Conservation (phyloP, 208 protist genomes). For the Leishmania martiniquensis region DNA sequence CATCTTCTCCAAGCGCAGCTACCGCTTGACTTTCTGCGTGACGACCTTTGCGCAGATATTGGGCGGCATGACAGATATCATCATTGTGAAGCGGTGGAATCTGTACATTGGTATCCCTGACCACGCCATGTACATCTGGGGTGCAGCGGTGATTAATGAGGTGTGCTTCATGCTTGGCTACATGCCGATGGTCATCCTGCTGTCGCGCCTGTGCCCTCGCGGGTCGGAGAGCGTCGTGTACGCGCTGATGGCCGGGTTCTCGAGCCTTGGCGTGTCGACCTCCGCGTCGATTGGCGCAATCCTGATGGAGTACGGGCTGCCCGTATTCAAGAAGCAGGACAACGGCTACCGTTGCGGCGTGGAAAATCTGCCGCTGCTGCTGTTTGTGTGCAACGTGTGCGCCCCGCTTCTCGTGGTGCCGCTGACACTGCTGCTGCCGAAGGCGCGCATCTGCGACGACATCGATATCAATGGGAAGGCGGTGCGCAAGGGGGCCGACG, state of each 20-base stretch:
- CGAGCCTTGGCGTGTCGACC: constrained; percentile 54
- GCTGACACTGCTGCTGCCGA: constrained; percentile 48
- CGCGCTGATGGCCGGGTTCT: constrained; percentile 75
- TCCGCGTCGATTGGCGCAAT: constrained; percentile 43
- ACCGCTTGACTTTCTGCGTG: constrained; percentile 46
- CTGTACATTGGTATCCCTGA: constrained; percentile 50
- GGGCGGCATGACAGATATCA: constrained; percentile 56
- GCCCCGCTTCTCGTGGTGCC: constrained; percentile 55
- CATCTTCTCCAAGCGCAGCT: constrained; percentile 58
- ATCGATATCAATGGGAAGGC: constrained; percentile 47
- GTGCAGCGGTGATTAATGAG: constrained; percentile 60
- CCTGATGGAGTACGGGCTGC: constrained; percentile 51
- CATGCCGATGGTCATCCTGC: constrained; percentile 78
- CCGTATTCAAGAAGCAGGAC: constrained; percentile 32
- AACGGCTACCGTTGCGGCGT: constrained; percentile 47
- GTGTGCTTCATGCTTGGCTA: constrained; percentile 62
- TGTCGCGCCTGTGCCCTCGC: constrained; percentile 77
- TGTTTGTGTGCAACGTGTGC: constrained; percentile 54
- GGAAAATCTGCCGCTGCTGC: constrained; percentile 43
- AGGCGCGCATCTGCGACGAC: constrained; percentile 51
- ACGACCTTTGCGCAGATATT: constrained; percentile 40
- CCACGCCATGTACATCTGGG: constrained; percentile 75
- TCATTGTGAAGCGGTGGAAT: constrained; percentile 74
- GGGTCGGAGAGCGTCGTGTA: constrained; percentile 79
- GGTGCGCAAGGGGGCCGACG: constrained; percentile 16